These are phyloP conservation scores for Tulasnella sp. DNA, from an alignment of 768 basidiomycete species.

Conservation along the genomic window DNA sequence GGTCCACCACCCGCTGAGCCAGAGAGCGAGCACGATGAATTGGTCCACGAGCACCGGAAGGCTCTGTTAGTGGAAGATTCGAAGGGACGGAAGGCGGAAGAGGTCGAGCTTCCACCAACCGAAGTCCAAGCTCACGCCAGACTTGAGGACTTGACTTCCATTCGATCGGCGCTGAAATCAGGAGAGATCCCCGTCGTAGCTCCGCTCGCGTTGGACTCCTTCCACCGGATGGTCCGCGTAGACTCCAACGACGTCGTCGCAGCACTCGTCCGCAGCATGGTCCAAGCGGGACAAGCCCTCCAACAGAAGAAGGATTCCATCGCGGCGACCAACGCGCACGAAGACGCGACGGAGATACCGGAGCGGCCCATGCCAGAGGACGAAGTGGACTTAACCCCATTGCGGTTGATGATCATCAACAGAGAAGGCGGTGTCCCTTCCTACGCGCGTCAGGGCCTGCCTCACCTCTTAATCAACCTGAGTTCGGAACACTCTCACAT, in stretches of 20 bases:
- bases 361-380: slow-evolving; percentile 42
- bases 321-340: slow-evolving; percentile 16
- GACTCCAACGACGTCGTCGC: slow-evolving; percentile 87
- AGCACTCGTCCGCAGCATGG: slow-evolving; percentile 86
- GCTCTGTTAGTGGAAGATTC: slow-evolving; percentile 38
- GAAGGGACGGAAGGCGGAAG: slow-evolving; percentile 30
- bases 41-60: slow-evolving; percentile 36
- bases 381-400: slow-evolving; percentile 81
- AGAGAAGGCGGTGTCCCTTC: slow-evolving; percentile 96
- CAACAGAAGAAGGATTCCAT: slow-evolving; percentile 2
- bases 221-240: slow-evolving; percentile 81
- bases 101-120: slow-evolving; percentile 59
- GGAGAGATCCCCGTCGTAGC: slow-evolving; percentile 97
- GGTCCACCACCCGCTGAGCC: slow-evolving; percentile 65
- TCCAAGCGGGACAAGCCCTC: slow-evolving; percentile 46
- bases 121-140: slow-evolving; percentile 63
- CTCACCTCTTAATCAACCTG: slow-evolving; percentile 95
- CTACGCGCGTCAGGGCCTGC: slow-evolving; percentile 91
- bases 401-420: slow-evolving; percentile 97
- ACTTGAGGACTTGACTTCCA: slow-evolving; percentile 76
- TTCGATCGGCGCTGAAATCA: slow-evolving; percentile 85
- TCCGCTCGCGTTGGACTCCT: slow-evolving; percentile 90
- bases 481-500: slow-evolving; percentile 86
- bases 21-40: slow-evolving; percentile 42
- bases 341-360: slow-evolving; percentile 14